Conservation (phyloP, 345 rosid genomes). For the Syzygium oleosum region DNA sequence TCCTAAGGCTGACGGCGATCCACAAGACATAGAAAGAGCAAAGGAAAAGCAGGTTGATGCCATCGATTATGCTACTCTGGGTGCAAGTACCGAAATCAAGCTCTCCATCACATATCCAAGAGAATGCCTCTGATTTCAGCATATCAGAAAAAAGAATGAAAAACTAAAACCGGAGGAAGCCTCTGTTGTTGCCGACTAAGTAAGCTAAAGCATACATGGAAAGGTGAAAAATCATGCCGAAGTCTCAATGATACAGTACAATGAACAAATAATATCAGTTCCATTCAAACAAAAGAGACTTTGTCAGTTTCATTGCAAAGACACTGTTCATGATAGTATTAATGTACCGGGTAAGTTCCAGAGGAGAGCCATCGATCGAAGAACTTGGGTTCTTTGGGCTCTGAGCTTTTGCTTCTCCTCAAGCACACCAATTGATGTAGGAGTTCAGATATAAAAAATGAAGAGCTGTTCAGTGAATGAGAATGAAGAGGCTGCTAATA, state of each 20-base stretch:
- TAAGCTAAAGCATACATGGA: neutral
- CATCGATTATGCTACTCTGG: constrained; percentile 48
- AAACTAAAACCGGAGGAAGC: constrained; percentile 26
- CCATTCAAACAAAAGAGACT: neutral
- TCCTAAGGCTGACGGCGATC: constrained; percentile 19
- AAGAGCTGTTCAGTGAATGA: neutral
- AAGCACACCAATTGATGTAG: neutral
- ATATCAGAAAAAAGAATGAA: neutral
- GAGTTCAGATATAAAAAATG: neutral
- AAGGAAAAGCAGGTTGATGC: constrained; percentile 42
- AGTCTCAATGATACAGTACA: neutral
- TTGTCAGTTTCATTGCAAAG: neutral
- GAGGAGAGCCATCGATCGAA: neutral
- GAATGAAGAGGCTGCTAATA: neutral
- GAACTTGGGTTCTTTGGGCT: neutral
- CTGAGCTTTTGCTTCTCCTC: neutral
- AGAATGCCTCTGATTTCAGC: constrained; percentile 30
- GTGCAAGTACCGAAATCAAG: constrained; percentile 42
- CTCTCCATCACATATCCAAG: constrained; percentile 44
- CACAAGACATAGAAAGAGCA: constrained; percentile 42
- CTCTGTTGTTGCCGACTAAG: neutral
- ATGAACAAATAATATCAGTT: neutral
- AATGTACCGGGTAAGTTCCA: neutral
- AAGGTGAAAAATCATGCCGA: neutral
- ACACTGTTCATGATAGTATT: neutral